phyloP scores from a whole-genome alignment of 2,329 filamentous ascomycete species.

The Diatrype stigma region DNA sequence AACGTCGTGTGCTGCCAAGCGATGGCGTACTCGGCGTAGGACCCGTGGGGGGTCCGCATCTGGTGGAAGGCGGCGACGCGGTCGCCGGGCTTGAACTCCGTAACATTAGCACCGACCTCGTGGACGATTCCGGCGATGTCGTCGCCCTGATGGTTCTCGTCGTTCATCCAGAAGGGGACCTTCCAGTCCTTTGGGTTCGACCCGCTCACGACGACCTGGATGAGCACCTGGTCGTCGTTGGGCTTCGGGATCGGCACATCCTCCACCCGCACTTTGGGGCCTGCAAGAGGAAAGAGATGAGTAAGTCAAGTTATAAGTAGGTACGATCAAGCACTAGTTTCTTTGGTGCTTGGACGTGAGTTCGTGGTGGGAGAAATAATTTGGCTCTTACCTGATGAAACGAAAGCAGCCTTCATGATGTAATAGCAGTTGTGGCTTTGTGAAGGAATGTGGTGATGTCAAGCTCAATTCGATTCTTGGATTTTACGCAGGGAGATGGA shows the following conservation, averaged over 20 bases:
- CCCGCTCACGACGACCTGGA: slow-evolving; percentile 38
- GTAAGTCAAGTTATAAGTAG: no score
- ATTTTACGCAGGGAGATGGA: no score
- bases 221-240: slow-evolving; percentile 35
- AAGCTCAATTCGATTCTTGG: no score
- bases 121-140: slow-evolving; percentile 54
- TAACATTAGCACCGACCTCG: slow-evolving; percentile 49
- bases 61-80: slow-evolving; percentile 47
- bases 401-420: slow-evolving; percentile 24
- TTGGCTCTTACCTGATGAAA: slow-evolving; percentile 13
- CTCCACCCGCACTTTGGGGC: slow-evolving; percentile 31
- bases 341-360: no score
- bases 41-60: slow-evolving; percentile 47
- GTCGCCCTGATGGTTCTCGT: slow-evolving; percentile 43
- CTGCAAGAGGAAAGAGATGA: slow-evolving; percentile 5
- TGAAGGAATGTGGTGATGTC: neutral
- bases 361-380: neutral
- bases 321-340: no score
- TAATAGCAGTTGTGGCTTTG: neutral
- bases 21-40: slow-evolving; percentile 59
- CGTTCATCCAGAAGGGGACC: slow-evolving; percentile 17
- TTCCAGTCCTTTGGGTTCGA: slow-evolving; percentile 44
- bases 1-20: slow-evolving; percentile 54
- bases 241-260: slow-evolving; percentile 37
- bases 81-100: slow-evolving; percentile 50